phyloP scores from a whole-genome alignment of 2,329 filamentous ascomycete genomes.

The Bipolaris bicolor region DNA sequence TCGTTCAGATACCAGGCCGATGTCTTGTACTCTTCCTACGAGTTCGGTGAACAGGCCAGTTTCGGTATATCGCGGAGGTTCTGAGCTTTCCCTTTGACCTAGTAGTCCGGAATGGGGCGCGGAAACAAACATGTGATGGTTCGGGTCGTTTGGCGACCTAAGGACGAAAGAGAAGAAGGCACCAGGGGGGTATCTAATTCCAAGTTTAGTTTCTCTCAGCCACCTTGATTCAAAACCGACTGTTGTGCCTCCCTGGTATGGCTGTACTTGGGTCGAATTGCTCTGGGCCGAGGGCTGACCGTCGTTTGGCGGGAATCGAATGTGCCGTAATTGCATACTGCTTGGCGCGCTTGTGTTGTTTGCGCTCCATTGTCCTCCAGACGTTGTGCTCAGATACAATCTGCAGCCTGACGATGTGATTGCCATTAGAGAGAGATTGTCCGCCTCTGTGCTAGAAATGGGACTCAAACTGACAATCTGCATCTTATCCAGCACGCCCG shows the following conservation, averaged over 20 bases:
- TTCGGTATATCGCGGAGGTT: conserved; percentile 72
- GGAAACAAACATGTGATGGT: conserved; percentile 79
- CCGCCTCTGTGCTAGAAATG: conserved; percentile 78
- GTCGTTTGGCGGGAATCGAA: conserved; percentile 81
- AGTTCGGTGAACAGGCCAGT: conserved; percentile 80
- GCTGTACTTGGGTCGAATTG: conserved; percentile 38
- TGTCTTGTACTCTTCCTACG: conserved; percentile 74
- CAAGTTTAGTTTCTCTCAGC: conserved; percentile 54
- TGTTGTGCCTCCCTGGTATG: conserved; percentile 35
- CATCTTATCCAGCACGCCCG: conserved; percentile 71
- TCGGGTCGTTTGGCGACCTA: conserved; percentile 63
- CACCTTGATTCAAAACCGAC: conserved; percentile 38
- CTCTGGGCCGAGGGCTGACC: conserved; percentile 26
- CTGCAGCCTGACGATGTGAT: conserved; percentile 89
- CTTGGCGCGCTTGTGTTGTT: conserved; percentile 74
- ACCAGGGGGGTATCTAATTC: conserved; percentile 75
- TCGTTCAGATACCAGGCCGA: conserved; percentile 76
- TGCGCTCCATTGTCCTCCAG: conserved; percentile 67
- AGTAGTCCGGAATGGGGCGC: conserved; percentile 90
- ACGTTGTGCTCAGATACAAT: conserved; percentile 89
- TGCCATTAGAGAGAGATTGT: conserved; percentile 86
- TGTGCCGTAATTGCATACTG: conserved; percentile 97
- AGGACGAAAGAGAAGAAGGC: conserved; percentile 87
- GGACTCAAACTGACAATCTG: conserved; percentile 84
- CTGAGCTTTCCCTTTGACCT: conserved; percentile 60